Evolutionary conservation across 2,329 filamentous ascomycete genomes (phyloP).

Genomic region (Knoxdaviesia capensis): DNA sequence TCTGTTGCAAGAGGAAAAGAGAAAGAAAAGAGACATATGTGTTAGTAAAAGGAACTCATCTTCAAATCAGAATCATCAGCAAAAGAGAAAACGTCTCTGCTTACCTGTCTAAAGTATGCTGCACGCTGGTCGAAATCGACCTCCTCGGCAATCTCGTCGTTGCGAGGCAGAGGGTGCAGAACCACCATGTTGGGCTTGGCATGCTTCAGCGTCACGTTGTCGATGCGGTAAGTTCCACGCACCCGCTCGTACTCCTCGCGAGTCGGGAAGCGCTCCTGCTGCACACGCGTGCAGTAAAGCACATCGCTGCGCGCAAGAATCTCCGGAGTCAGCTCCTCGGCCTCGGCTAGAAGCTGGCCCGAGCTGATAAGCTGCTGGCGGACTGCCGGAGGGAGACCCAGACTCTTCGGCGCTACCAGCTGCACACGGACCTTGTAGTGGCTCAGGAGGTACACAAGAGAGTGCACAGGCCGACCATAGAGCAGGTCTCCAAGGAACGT

Average conservation of each 20-base stretch:
- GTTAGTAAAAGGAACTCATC: background rate
- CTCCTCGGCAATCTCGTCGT: constrained; percentile 84
- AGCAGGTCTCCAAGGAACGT: constrained; percentile 88
- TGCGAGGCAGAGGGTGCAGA: constrained; percentile 86
- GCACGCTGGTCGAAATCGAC: constrained; percentile 94
- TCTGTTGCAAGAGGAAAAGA: constrained; percentile 29
- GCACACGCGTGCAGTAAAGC: constrained; percentile 89
- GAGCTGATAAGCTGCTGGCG: constrained; percentile 49
- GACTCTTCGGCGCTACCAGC: constrained; percentile 64
- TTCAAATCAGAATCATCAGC: background rate
- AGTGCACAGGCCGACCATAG: constrained; percentile 90
- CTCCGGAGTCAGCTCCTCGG: constrained; percentile 62
- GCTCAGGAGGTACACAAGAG: constrained; percentile 76
- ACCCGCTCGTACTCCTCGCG: constrained; percentile 64
- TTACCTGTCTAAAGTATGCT: constrained; percentile 97
- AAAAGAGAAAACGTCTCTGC: constrained; percentile 13
- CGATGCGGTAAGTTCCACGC: constrained; percentile 75
- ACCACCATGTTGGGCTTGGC: constrained; percentile 89
- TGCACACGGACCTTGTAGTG: constrained; percentile 94
- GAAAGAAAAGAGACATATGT: background rate
- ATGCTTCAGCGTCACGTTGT: constrained; percentile 74
- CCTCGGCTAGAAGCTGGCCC: constrained; percentile 60
- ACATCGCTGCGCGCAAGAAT: constrained; percentile 77
- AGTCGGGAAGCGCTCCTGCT: constrained; percentile 87
- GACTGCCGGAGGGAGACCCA: constrained; percentile 59